A percentile compares a stretch with the other conserved stretches of the same genome.
Conservation (phyloP, 2,329 filamentous ascomycete genomes). For the Colletotrichum tofieldiae region DNA sequence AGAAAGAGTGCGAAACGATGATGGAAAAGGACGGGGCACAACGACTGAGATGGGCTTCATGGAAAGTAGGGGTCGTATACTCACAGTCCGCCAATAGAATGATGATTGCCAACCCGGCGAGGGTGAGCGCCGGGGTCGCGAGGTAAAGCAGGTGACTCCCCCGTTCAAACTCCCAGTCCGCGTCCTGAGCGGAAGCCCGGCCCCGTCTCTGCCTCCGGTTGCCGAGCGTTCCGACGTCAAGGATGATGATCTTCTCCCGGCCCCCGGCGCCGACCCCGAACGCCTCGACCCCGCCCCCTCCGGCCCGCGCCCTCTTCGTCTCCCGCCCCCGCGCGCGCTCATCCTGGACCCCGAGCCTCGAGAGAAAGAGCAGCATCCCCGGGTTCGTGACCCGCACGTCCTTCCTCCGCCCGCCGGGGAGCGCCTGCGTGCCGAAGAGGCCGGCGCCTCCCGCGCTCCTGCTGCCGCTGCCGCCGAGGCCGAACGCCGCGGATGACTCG, state of each 20-base stretch:
- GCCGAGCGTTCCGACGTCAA: slow-evolving; percentile 49
- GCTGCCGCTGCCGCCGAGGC: slow-evolving; percentile 52
- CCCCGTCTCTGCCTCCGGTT: slow-evolving; percentile 26
- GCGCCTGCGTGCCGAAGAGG: slow-evolving; percentile 24
- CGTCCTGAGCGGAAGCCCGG: slow-evolving; percentile 47
- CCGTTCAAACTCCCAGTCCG: slow-evolving; percentile 59
- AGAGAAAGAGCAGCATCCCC: slow-evolving; percentile 61
- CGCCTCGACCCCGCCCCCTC: slow-evolving; percentile 14
- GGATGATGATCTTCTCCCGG: slow-evolving; percentile 15
- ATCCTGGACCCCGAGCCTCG: not conserved
- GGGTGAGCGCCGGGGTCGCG: slow-evolving; percentile 62
- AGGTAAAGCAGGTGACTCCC: slow-evolving; percentile 66
- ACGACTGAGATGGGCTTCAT: not conserved
- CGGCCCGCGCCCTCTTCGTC: slow-evolving; percentile 48
- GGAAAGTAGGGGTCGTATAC: not conserved
- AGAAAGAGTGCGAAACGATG: not conserved
- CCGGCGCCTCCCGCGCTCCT: slow-evolving; percentile 14
- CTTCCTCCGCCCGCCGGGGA: slow-evolving; percentile 8
- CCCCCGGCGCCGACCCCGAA: slow-evolving; percentile 7
- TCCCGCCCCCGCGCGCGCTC: slow-evolving; percentile 53
- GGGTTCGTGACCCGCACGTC: slow-evolving; percentile 33
- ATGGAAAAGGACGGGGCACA: not conserved
- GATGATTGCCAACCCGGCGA: slow-evolving; percentile 60
- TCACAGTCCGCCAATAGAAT: slow-evolving; percentile 63
- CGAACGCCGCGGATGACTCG: slow-evolving; percentile 66